Percentiles rank a stretch among this genome's conserved stretches.
These are phyloP conservation scores for Phaffomyces opuntiae DNA, from an alignment of 805 yeast genomes.

Conservation along the genomic window DNA sequence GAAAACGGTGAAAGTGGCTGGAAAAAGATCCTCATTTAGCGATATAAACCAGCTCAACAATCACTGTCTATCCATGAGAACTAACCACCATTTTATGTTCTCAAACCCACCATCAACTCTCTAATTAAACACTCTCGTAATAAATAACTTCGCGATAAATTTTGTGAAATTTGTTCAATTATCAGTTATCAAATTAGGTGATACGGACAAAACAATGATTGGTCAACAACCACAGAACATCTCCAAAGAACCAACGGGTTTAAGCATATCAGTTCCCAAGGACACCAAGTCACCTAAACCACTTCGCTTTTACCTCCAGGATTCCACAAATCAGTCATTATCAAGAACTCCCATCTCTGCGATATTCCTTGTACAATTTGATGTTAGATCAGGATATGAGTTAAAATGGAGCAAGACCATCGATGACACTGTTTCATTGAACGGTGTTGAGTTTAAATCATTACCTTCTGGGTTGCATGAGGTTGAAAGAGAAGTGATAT, in stretches of 20 bases:
- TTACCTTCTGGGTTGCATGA: slow-evolving; percentile 66
- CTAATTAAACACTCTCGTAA: no score
- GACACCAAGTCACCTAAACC: slow-evolving; percentile 3
- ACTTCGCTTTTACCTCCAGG: slow-evolving; percentile 5
- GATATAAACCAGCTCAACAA: no score
- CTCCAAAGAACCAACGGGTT: background rate
- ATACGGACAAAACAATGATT: no score
- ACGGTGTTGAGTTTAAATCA: slow-evolving; percentile 53
- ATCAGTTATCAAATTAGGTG: no score
- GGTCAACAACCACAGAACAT: background rate
- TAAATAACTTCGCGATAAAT: no score
- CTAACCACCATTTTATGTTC: no score
- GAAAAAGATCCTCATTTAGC: no score
- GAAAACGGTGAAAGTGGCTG: no score
- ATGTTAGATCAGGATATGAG: slow-evolving; percentile 43
- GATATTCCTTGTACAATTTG: slow-evolving; percentile 44
- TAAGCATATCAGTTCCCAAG: background rate
- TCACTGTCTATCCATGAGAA: no score
- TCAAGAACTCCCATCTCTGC: slow-evolving; percentile 29
- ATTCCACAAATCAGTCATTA: slow-evolving; percentile 1
- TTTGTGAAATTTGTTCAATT: no score
- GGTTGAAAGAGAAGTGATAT: slow-evolving; percentile 41
- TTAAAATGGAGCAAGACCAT: slow-evolving; percentile 35
- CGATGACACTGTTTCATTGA: slow-evolving; percentile 25
- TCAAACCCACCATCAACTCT: no score